Percentiles rank a stretch among this genome's conserved stretches.
Evolutionary conservation across 257 asterid species (phyloP).

Genomic region (Datura wrightii): DNA sequence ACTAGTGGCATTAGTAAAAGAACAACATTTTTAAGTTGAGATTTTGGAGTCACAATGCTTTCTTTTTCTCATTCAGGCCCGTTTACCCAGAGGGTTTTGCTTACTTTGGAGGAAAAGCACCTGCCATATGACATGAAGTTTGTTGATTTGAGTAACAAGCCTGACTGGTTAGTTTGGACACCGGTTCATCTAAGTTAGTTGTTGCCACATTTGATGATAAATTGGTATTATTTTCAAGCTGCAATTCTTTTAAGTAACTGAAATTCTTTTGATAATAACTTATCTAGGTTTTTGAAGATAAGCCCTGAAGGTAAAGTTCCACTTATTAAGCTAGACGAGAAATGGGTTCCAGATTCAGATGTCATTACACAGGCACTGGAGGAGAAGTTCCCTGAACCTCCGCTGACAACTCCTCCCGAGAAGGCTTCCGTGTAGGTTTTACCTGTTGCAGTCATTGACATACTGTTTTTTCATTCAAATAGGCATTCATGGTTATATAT

Average conservation of each 20-base stretch:
- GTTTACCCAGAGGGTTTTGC: slow-evolving; percentile 85
- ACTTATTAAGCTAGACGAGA: slow-evolving; percentile 78
- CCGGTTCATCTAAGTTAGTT: neutral
- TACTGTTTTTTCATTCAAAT: neutral
- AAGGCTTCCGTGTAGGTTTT: slow-evolving; percentile 78
- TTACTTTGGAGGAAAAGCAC: slow-evolving; percentile 88
- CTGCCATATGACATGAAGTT: slow-evolving; percentile 83
- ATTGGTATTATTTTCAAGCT: neutral
- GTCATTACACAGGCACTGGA: slow-evolving; percentile 84
- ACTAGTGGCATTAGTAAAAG: neutral
- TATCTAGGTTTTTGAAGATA: slow-evolving; percentile 68
- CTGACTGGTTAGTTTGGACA: slow-evolving; percentile 65
- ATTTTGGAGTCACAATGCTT: neutral
- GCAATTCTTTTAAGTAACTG: neutral
- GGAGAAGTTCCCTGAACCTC: slow-evolving; percentile 85
- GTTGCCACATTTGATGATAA: neutral
- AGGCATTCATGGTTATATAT: neutral
- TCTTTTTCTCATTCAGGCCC: slow-evolving; percentile 58
- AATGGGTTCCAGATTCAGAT: slow-evolving; percentile 95
- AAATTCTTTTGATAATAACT: neutral
- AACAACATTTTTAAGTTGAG: neutral
- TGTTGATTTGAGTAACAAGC: slow-evolving; percentile 80
- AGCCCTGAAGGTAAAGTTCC: slow-evolving; percentile 98
- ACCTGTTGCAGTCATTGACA: neutral
- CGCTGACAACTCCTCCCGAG: slow-evolving; percentile 83